Evolutionary conservation across 345 rosid genomes (phyloP), one percentile per base, ranked within the genome.

Genomic region (Excoecaria cochinchinensis): DNA sequence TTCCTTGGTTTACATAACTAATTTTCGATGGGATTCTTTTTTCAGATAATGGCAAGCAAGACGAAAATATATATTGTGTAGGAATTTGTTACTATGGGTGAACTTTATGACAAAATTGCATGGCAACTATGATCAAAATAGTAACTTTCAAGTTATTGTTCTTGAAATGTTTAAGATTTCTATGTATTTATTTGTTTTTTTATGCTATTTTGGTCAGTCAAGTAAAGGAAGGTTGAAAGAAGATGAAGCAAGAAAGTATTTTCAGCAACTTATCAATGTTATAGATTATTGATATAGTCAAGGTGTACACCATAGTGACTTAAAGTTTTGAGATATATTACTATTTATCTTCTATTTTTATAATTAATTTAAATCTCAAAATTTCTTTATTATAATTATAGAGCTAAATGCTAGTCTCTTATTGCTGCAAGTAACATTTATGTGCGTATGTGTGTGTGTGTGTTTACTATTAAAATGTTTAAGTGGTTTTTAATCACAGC

Each of bases 211-310:
- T n/a, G n/a, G n/a, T n/a, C 79, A 95, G 99, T 93, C 91, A 78
- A 95, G 91, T 62, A 87, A 89, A 48, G 99, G 99, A 66, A 82
- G 98, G 57, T 91, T 95, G 98, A 87, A 87, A 73, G 99, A 95
- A 79, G 88, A 85, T 36, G 95, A 93, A 76, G 98, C 96, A 3
- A 86, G 99, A 42, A 84, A 90, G 78, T 95, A 95, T 74, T 95
- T 95, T 71, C 99, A 95, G 87, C 98, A 95, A 84, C 99, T 95
- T 80, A 86, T 95, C 58, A 89, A 95, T 86, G 91, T 90, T 46
- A 93, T 95, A 69, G 99, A 95, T 80, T 95, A 91, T 74, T 95
- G 99, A 80, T 98, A 95, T 80, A 95, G 98, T 74, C 85, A 98
- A 85, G 99, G 98, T 76, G 99, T 95, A 59, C 93, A 86, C 83